phyloP scores from a whole-genome alignment of 2,329 filamentous ascomycete species.

The Penicillium sp. region DNA sequence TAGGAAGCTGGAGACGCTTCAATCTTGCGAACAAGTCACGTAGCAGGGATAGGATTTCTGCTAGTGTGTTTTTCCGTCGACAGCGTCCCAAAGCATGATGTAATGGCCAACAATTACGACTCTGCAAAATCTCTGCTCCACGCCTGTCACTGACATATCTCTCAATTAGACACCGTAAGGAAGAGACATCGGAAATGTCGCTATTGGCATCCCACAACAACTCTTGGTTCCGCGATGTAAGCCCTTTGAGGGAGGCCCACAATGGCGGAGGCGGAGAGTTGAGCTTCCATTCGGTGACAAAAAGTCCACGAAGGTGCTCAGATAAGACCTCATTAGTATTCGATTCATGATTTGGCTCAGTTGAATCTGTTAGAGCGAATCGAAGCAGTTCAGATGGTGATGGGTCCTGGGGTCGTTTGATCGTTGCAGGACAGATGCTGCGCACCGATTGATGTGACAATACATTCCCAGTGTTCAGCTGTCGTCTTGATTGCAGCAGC shows the following conservation, averaged over 20 bases:
- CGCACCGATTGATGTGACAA: neutral
- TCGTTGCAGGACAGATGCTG: neutral
- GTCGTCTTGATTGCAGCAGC: neutral
- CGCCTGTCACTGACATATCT: constrained; percentile 17
- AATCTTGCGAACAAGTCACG: constrained; percentile 32
- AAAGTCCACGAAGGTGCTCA: constrained; percentile 17
- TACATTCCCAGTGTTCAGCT: neutral
- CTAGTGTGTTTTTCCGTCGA: constrained; percentile 24
- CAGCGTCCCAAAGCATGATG: constrained; percentile 23
- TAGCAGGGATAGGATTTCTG: constrained; percentile 33
- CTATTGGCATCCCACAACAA: neutral
- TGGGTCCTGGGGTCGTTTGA: constrained; percentile 11
- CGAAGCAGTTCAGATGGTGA: constrained; percentile 33
- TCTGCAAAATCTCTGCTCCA: constrained; percentile 10
- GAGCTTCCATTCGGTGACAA: constrained; percentile 24
- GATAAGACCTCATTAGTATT: constrained; percentile 10
- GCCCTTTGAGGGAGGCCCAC: constrained; percentile 23
- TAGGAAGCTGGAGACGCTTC: constrained; percentile 14
- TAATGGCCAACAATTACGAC: constrained; percentile 11
- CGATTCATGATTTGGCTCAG: constrained; percentile 5
- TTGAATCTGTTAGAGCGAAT: constrained; percentile 31
- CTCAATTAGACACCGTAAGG: constrained; percentile 27
- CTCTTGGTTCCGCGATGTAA: constrained; percentile 2
- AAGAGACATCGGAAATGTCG: constrained; percentile 5
- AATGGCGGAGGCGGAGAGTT: constrained; percentile 19